Percentiles rank a stretch among this genome's conserved stretches.
These are phyloP conservation scores for Mycena indigotica DNA, from an alignment of 768 basidiomycete species.

Conservation along the genomic window DNA sequence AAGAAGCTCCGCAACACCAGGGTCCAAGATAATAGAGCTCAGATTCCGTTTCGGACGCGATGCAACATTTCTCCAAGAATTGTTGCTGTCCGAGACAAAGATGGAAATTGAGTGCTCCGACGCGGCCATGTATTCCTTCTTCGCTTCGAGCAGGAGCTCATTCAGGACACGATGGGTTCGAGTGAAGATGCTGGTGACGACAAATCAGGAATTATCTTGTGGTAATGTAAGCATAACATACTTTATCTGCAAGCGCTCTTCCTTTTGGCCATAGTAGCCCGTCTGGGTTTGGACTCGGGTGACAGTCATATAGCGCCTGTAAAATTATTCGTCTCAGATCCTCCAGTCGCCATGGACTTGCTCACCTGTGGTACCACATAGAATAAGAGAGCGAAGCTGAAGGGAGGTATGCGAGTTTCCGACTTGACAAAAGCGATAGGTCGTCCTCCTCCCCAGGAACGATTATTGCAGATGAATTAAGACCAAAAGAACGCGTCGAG, in stretches of 20 bases:
- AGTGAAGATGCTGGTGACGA: slow-evolving; percentile 49
- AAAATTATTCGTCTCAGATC: too few species aligned
- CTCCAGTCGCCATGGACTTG: too few species aligned
- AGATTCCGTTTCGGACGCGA: slow-evolving; percentile 66
- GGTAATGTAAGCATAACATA: slow-evolving; percentile 25
- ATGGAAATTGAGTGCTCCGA: slow-evolving; percentile 55
- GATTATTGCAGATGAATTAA: slow-evolving; percentile 33
- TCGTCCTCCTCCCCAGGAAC: slow-evolving; percentile 43
- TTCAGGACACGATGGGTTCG: slow-evolving; percentile 49
- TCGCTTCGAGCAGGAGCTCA: slow-evolving; percentile 56
- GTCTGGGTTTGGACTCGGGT: slow-evolving; percentile 39
- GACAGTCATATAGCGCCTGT: slow-evolving; percentile 45
- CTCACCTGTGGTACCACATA: slow-evolving; percentile 54
- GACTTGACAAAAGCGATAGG: slow-evolving; percentile 25
- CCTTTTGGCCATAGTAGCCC: slow-evolving; percentile 35
- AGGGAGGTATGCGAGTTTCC: slow-evolving; percentile 48
- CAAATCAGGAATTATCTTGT: neutral
- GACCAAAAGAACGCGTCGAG: slow-evolving; percentile 44
- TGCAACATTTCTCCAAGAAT: slow-evolving; percentile 57
- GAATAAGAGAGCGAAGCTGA: slow-evolving; percentile 40
- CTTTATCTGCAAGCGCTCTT: slow-evolving; percentile 47
- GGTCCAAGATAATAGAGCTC: slow-evolving; percentile 69
- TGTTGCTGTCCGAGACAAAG: slow-evolving; percentile 47
- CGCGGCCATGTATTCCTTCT: slow-evolving; percentile 50
- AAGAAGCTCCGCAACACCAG: slow-evolving; percentile 64